phyloP scores from a whole-genome alignment of 2,329 filamentous ascomycete species.

The Fusarium sublunatum region DNA sequence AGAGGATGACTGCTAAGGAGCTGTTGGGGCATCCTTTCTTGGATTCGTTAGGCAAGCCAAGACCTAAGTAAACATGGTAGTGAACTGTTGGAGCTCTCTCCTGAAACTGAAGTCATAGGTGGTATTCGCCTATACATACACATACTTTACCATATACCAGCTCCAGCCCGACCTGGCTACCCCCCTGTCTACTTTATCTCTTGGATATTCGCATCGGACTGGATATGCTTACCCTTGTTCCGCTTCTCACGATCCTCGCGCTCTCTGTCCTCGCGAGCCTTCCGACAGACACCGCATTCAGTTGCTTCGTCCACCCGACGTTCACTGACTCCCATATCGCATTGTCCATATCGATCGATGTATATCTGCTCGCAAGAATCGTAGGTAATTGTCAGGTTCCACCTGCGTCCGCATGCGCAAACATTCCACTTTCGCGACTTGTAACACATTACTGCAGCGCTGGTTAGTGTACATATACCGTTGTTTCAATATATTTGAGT shows the following conservation, averaged over 20 bases:
- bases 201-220: background rate
- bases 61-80: too few species aligned
- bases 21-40: constrained; percentile 40
- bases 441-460: background rate
- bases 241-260: background rate
- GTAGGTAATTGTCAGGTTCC: background rate
- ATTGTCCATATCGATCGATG: background rate
- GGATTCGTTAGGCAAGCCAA: background rate
- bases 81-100: too few species aligned
- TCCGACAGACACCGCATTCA: background rate
- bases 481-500: too few species aligned
- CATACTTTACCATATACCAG: too few species aligned
- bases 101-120: too few species aligned
- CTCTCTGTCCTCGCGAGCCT: background rate
- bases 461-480: too few species aligned
- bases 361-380: background rate
- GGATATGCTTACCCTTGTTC: background rate
- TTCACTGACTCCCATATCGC: background rate
- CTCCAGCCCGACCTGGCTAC: too few species aligned
- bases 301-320: too few species aligned
- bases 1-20: constrained; percentile 42
- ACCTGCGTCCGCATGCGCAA: background rate
- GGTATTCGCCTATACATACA: too few species aligned
- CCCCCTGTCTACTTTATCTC: background rate
- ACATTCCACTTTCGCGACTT: background rate